These are phyloP conservation scores for Dioscorea alata DNA, from an alignment of 106 monocot genomes.

Conservation along the genomic window DNA sequence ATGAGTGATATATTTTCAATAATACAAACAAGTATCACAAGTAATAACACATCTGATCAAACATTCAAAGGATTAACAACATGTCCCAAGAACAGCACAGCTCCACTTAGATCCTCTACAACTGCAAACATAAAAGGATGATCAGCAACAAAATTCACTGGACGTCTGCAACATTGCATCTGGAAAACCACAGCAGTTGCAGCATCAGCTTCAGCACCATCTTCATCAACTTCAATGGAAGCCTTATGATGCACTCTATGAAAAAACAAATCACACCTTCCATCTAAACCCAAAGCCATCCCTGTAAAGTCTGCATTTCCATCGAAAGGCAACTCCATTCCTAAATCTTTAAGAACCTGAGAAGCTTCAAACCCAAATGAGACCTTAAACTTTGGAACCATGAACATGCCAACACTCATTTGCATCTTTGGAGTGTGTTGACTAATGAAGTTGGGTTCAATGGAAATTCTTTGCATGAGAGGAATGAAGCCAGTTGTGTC, in stretches of 20 bases:
- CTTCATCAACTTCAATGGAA: background rate
- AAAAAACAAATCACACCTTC: background rate
- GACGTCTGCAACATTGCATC: background rate
- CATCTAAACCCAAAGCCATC: conserved; percentile 1
- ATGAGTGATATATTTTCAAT: too few relatives aligned
- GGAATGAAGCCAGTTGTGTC: conserved; percentile 7
- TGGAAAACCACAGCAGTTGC: background rate
- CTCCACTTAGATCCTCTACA: background rate
- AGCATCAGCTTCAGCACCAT: background rate
- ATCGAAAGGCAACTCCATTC: conserved; percentile 11
- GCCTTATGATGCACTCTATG: conserved; percentile 19
- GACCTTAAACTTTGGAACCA: conserved; percentile 41
- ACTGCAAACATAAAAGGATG: background rate
- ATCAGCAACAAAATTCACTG: background rate
- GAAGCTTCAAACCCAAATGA: conserved; percentile 22
- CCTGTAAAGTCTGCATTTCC: conserved; percentile 1
- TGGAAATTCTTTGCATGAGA: background rate
- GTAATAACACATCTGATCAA: background rate
- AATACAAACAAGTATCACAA: background rate
- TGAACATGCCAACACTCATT: conserved; percentile 11
- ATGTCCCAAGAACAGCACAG: background rate
- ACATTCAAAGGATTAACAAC: background rate
- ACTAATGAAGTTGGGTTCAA: conserved; percentile 12
- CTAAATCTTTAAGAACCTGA: background rate
- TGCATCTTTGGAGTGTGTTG: background rate